These are phyloP conservation scores for Suillus occidentalis DNA, from an alignment of 768 basidiomycete species.

Conservation along the genomic window DNA sequence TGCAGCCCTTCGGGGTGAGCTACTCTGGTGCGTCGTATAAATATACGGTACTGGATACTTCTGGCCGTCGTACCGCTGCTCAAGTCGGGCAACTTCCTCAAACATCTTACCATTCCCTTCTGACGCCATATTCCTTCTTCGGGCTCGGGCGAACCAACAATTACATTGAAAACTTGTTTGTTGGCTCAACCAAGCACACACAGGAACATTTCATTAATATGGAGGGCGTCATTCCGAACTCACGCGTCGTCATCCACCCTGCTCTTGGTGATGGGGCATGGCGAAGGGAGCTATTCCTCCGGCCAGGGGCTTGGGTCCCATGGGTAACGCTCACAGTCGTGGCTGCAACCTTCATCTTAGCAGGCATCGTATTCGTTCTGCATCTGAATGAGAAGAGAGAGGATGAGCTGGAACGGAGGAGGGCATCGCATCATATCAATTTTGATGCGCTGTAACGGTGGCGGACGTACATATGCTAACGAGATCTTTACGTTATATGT, in stretches of 20 bases:
- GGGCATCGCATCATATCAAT: conserved; percentile 93
- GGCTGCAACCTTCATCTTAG: conserved; percentile 69
- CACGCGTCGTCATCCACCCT: conserved; percentile 92
- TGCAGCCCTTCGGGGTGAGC: conserved; percentile 88
- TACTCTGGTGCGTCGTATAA: conserved; percentile 96
- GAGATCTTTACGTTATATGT: conserved; percentile 13
- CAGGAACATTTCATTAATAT: conserved; percentile 81
- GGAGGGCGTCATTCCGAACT: conserved; percentile 98
- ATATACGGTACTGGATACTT: conserved; percentile 92
- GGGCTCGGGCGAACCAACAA: conserved; percentile 98
- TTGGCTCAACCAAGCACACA: conserved; percentile 82
- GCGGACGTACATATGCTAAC: too few relatives aligned
- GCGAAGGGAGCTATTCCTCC: conserved; percentile 86
- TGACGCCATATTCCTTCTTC: conserved; percentile 93
- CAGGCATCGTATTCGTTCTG: conserved; percentile 79
- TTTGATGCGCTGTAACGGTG: conserved; percentile 87
- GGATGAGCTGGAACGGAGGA: conserved; percentile 87
- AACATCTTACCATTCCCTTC: conserved; percentile 86
- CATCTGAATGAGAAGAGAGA: conserved; percentile 96
- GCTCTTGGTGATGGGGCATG: conserved; percentile 57
- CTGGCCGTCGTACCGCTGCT: conserved; percentile 84
- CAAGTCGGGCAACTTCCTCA: conserved; percentile 95
- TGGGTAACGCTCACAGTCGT: conserved; percentile 93
- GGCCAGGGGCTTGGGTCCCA: conserved; percentile 97
- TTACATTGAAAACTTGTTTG: conserved; percentile 98